Evolutionary conservation across 1,284 basidiomycete species (phyloP), one percentile per base, ranked within the genome.

Genomic region (Chalciporus sp.): DNA sequence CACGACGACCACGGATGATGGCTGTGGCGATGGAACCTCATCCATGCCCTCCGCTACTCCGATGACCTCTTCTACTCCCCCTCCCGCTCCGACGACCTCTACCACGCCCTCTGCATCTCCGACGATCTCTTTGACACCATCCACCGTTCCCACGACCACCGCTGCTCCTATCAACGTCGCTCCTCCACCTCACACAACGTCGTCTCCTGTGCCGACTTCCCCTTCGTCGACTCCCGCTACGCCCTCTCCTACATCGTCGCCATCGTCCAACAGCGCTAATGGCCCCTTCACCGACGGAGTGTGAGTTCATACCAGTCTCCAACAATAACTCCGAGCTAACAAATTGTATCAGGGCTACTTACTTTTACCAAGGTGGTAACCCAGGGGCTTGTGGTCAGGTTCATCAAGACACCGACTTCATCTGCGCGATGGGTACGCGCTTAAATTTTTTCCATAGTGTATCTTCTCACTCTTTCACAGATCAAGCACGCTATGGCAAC

Each of bases 301-400:
- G 85, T 84, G 72, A 57, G 81, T 72, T 1, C 42, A 3, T 43
- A 57, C 48, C 66, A 62, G 61, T 61, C 44, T 33, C 12, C 17
- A 50, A 56, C 19, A 19, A 10, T 10, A 4, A 41, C 44, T 39
- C 28, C 5, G 3, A 9, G 7, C 61, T 59, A 23, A 62, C 26
- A 7, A n/a, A 53, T 35, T 41, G 48, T 29, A 37, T n/a, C 53
- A 85, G 83, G 60, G 90, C 83, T 26, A 92, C 90, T 23, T 92
- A 72, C 74, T 92, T 79, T 78, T 80, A 75, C 69, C 91, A 94
- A 76, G 73, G 79, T 47, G 86, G 86, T 41, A 71, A 72, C 47
- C 74, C 84, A 5, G 91, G 91, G 55, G 89, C 90, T 8, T 95
- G 92, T 69, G 92, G 93, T 46, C 67, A 63, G 29, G 73, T 79